Evolutionary conservation across 768 basidiomycete genomes (phyloP).

Genomic region (Glaciozyma antarctica): DNA sequence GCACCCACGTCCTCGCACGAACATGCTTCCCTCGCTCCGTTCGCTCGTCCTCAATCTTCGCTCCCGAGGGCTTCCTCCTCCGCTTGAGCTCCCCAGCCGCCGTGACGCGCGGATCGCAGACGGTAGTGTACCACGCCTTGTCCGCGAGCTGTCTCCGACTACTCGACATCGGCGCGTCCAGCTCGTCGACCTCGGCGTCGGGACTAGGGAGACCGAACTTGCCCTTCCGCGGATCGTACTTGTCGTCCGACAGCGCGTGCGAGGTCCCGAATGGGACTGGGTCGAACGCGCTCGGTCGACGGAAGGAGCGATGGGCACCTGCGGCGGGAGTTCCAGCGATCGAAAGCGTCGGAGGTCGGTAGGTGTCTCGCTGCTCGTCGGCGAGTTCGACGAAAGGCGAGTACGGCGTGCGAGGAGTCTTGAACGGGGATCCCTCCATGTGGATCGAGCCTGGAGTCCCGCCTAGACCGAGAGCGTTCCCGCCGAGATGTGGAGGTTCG

Average conservation of each 20-base stretch:
- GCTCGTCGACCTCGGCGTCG: not conserved
- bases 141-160: not conserved
- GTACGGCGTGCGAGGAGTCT: conserved; percentile 10
- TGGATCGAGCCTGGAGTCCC: not conserved
- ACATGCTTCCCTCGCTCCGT: not conserved
- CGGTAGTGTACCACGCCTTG: conserved; percentile 12
- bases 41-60: not conserved
- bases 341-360: not conserved
- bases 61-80: not conserved
- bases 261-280: conserved; percentile 9
- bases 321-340: not conserved
- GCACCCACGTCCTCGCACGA: not conserved
- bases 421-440: not conserved
- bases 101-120: conserved; percentile 20
- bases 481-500: not conserved
- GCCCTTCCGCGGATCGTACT: conserved; percentile 18
- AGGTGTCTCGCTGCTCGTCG: not conserved
- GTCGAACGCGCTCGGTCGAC: conserved; percentile 1
- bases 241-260: not conserved
- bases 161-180: not conserved
- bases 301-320: not conserved
- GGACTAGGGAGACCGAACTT: conserved; percentile 30
- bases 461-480: conserved; percentile 7
- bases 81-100: conserved; percentile 6
- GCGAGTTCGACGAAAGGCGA: conserved; percentile 7